phyloP scores from a whole-genome alignment of 2,329 filamentous ascomycete species.

The Pezicula carpinea region DNA sequence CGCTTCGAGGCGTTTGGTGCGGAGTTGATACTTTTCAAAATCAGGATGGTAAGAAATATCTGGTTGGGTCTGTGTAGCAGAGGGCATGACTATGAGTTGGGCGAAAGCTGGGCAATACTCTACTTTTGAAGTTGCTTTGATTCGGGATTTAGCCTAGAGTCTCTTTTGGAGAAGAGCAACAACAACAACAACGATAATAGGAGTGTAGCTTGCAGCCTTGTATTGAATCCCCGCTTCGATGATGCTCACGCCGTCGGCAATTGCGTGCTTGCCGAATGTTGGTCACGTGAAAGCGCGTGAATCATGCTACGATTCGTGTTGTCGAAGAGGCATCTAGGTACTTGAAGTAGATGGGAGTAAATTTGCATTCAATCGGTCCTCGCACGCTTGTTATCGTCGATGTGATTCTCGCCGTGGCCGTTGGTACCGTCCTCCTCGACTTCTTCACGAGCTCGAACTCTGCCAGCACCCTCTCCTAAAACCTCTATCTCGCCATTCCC shows the following conservation, averaged over 20 bases:
- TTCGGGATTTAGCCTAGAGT: no score
- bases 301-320: no score
- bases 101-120: no score
- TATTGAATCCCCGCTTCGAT: no score
- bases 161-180: no score
- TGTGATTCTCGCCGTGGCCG: slow-evolving; percentile 35
- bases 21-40: slow-evolving; percentile 46
- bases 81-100: neutral
- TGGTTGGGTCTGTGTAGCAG: slow-evolving; percentile 35
- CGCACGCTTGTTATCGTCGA: slow-evolving; percentile 43
- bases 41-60: slow-evolving; percentile 56
- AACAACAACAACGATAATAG: no score
- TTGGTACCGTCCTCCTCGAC: slow-evolving; percentile 39
- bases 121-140: no score
- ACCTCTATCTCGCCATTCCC: slow-evolving; percentile 32
- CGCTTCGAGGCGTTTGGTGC: slow-evolving; percentile 39
- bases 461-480: slow-evolving; percentile 61
- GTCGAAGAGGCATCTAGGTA: no score
- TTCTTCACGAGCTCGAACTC: slow-evolving; percentile 50
- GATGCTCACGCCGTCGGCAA: no score
- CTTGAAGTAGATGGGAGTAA: neutral
- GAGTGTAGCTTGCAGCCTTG: no score
- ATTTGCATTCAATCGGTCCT: slow-evolving; percentile 35
- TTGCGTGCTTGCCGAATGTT: no score
- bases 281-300: no score